A percentile compares a stretch with the other conserved stretches of the same genome.
phyloP scores from a whole-genome alignment of 2,329 filamentous ascomycete genomes.

The Talaromyces marneffei region DNA sequence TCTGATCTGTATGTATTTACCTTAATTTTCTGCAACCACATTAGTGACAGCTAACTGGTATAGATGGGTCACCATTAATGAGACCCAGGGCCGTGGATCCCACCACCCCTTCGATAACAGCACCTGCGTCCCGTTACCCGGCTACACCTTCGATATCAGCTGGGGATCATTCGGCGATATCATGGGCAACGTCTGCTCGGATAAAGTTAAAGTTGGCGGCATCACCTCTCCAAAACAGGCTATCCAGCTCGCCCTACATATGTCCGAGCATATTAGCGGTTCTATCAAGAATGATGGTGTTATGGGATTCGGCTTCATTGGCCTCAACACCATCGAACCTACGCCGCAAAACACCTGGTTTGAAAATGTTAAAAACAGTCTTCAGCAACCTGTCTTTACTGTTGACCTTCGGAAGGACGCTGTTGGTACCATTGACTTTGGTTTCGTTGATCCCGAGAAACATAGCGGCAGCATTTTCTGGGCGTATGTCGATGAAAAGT shows the following conservation, averaged over 20 bases:
- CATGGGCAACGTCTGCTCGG: slow-evolving; percentile 59
- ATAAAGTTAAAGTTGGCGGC: slow-evolving; percentile 57
- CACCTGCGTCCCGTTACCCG: slow-evolving; percentile 42
- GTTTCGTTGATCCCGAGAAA: slow-evolving; percentile 13
- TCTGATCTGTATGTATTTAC: slow-evolving; percentile 56
- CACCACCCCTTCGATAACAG: slow-evolving; percentile 57
- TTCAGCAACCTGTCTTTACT: slow-evolving; percentile 30
- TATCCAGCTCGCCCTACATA: slow-evolving; percentile 58
- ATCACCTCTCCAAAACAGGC: slow-evolving; percentile 57
- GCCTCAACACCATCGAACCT: slow-evolving; percentile 48
- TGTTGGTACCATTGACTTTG: slow-evolving; percentile 16
- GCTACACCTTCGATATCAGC: slow-evolving; percentile 55
- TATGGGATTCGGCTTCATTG: too few species aligned
- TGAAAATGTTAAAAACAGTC: slow-evolving; percentile 50
- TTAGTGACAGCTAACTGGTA: too few species aligned
- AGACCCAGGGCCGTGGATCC: slow-evolving; percentile 46
- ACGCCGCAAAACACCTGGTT: slow-evolving; percentile 52
- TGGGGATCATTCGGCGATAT: slow-evolving; percentile 65
- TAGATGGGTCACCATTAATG: too few species aligned
- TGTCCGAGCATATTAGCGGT: too few species aligned
- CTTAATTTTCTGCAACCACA: too few species aligned
- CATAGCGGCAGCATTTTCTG: slow-evolving; percentile 11
- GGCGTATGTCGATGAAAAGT: slow-evolving; percentile 38
- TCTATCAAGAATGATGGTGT: too few species aligned
- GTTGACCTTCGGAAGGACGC: slow-evolving; percentile 13